Base-by-base conservation (phyloP, 768 basidiomycete species). In the Tricholoma matsutake region DNA sequence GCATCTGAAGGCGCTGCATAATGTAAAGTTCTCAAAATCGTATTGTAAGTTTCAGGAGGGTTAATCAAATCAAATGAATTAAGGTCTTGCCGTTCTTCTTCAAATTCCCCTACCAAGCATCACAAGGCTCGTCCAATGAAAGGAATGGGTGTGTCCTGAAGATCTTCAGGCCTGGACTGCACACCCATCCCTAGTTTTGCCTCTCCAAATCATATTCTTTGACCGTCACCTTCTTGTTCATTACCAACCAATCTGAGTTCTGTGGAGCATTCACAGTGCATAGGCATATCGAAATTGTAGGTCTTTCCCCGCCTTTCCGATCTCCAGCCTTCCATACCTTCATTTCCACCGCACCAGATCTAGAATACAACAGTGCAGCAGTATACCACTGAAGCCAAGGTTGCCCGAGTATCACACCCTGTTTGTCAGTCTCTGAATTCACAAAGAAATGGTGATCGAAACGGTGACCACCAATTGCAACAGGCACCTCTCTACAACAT, bases 361-460 rank as follows among this genome's bases (percentile, higher is more conserved):
- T 43, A 1, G 49, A 28, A 18, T 67, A 66, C 31, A 63, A 41
- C 13, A 68, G 59, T 0, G 45, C 31, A 0, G 63, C 66, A 3
- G 61, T 56, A 41, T 60, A 71, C 69, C 68, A 69, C 18, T 68
- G 64, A 8, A 71, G 61, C 68, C 65, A 69, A 1, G 69, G 69
- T 35, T 70, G 69, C 2, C 66, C 68, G 1, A 70, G 49, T 18
- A 70, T 67, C 1, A 65, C 54, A 25, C 70, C 68, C 14, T 67
- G 60, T 2, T 43, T 37, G 6, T 8, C 39, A 1, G 45, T 58
- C 5, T 59, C 39, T 0, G 43, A 18, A 25, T 59, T 59, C 6
- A 73, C 61, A 28, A 73, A 73, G 29, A 71, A 65, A 41, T 73
- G 71, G 35, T 71, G 72, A 25, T 65, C 61, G 49, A 73, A 72